Conservation (phyloP, 768 basidiomycete genomes). For the Candolleomyces eurysporus region DNA sequence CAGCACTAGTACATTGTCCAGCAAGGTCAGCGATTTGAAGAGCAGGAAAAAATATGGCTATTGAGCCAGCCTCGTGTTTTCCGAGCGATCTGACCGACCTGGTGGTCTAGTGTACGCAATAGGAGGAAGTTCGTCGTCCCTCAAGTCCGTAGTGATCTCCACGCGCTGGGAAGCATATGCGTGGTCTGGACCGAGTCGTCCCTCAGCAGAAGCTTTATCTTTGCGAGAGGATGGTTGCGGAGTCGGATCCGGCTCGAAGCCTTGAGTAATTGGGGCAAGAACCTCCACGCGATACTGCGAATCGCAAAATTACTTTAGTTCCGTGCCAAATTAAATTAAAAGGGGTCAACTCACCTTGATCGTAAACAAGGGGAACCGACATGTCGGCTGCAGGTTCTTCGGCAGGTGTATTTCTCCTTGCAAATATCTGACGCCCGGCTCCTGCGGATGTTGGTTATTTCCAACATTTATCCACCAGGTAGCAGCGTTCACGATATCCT, state of each 20-base stretch:
- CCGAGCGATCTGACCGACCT: neutral
- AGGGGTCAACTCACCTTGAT: slow-evolving; percentile 11
- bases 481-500: neutral
- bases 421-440: neutral
- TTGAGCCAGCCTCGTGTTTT: no score
- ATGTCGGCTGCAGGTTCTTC: slow-evolving; percentile 11
- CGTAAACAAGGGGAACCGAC: slow-evolving; percentile 13
- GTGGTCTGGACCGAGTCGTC: neutral
- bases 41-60: no score
- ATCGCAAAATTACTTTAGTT: neutral
- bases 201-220: neutral
- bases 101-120: neutral
- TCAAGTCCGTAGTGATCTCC: neutral
- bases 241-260: neutral
- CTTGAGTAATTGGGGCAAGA: neutral
- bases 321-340: no score
- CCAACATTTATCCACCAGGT: neutral
- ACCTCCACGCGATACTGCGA: slow-evolving; percentile 3
- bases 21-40: no score
- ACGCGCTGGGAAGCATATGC: neutral
- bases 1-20: no score
- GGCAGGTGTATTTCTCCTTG: slow-evolving; percentile 18
- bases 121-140: neutral
- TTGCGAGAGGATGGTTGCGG: neutral
- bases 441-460: neutral